Evolutionary conservation across 1,284 basidiomycete species (phyloP).

Genomic region (Melampsora larici-populina): DNA sequence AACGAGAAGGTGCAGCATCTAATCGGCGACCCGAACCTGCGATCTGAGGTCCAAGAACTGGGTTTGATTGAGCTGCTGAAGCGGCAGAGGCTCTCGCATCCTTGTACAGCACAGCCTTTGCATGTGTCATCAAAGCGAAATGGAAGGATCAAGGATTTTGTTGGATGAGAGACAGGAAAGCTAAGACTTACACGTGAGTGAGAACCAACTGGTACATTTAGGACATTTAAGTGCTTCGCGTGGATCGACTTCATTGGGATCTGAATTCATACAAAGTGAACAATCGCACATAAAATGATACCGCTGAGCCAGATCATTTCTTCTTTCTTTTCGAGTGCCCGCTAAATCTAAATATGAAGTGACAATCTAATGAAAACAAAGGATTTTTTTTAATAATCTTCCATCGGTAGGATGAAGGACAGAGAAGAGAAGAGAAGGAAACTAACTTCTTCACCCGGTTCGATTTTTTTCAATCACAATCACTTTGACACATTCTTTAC

Average conservation of each 20-base stretch:
- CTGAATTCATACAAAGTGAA: constrained; percentile 58
- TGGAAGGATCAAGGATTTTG: too few species aligned
- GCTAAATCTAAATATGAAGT: constrained; percentile 84
- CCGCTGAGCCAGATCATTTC: constrained; percentile 63
- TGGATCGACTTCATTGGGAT: constrained; percentile 23
- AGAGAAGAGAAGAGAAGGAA: neutral
- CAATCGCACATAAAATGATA: constrained; percentile 81
- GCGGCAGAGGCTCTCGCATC: neutral
- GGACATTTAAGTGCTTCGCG: constrained; percentile 40
- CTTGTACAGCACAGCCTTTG: neutral
- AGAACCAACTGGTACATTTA: constrained; percentile 41
- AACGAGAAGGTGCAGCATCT: constrained; percentile 34
- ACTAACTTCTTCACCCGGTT: constrained; percentile 66
- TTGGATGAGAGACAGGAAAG: too few species aligned
- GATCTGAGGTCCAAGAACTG: neutral
- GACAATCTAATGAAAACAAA: constrained; percentile 53
- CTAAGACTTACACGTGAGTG: constrained; percentile 15
- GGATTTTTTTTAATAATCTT: too few species aligned
- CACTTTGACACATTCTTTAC: constrained; percentile 63
- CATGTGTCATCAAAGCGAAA: too few species aligned
- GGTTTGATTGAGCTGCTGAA: neutral
- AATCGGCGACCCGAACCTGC: constrained; percentile 2
- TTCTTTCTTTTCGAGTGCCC: constrained; percentile 63
- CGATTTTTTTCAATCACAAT: constrained; percentile 67
- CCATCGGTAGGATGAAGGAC: neutral